Conservation (phyloP, 2,329 filamentous ascomycete genomes). For the Aspergillus ochraceoroseus region DNA sequence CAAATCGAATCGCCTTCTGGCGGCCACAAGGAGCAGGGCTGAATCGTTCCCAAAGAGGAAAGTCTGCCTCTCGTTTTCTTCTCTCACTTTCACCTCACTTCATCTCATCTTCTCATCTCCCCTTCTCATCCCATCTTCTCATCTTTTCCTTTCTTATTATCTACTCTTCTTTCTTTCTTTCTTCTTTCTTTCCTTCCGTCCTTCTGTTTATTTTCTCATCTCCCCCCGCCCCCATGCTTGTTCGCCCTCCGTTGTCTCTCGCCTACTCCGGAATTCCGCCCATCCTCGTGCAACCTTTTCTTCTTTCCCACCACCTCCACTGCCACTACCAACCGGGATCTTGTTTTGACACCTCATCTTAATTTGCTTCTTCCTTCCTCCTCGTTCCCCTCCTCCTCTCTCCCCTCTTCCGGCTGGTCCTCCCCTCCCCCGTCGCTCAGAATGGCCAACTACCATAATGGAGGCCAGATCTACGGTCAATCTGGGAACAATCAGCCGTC, state of each 20-base stretch:
- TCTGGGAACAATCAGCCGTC: slow-evolving; percentile 27
- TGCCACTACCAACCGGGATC: no score
- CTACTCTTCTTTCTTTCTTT: not conserved
- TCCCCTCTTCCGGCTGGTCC: not conserved
- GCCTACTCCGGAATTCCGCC: not conserved
- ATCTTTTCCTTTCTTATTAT: not conserved
- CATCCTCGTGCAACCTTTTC: not conserved
- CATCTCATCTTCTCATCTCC: not conserved
- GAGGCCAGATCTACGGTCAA: slow-evolving; percentile 45
- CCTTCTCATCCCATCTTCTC: not conserved
- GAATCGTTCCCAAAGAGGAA: no score
- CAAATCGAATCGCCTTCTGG: no score
- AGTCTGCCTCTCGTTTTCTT: no score
- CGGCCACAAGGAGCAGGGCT: no score
- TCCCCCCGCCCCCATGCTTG: not conserved
- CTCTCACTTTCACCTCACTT: no score
- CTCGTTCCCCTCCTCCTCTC: not conserved
- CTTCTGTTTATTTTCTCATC: slow-evolving; percentile 1
- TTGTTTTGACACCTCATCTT: slow-evolving; percentile 4
- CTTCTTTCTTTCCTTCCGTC: not conserved
- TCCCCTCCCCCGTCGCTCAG: slow-evolving; percentile 4
- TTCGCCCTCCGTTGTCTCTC: slow-evolving; percentile 5
- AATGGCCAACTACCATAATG: slow-evolving; percentile 56
- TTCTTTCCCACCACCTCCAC: no score
- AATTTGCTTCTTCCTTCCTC: not conserved